Percentiles rank a stretch among this genome's conserved stretches.
These are phyloP conservation scores for Talaromyces sp. DNA, from an alignment of 2,329 filamentous ascomycete genomes.

Conservation along the genomic window DNA sequence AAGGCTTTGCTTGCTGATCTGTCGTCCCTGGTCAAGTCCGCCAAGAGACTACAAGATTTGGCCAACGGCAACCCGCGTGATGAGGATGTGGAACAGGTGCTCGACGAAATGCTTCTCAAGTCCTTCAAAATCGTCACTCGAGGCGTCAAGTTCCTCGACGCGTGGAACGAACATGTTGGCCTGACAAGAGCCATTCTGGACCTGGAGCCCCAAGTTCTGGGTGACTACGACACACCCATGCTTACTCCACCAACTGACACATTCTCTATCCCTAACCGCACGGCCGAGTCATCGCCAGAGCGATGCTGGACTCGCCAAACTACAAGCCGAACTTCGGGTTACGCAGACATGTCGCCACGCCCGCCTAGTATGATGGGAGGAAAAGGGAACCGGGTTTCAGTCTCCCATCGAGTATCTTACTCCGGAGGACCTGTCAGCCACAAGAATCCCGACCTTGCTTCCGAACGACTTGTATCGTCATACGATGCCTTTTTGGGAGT, in stretches of 20 bases:
- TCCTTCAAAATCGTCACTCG: conserved; percentile 92
- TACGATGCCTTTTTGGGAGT: conserved; percentile 88
- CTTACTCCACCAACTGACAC: conserved; percentile 36
- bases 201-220: conserved; percentile 23
- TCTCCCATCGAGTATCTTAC: conserved; percentile 72
- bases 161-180: conserved; percentile 61
- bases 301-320: conserved; percentile 27
- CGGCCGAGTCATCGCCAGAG: conserved; percentile 20
- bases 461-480: conserved; percentile 70
- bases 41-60: conserved; percentile 76
- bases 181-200: conserved; percentile 38
- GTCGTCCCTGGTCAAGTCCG: conserved; percentile 80
- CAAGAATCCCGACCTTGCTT: conserved; percentile 69
- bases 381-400: conserved; percentile 45
- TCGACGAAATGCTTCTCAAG: conserved; percentile 90
- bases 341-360: conserved; percentile 18
- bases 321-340: conserved; percentile 23
- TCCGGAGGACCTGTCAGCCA: conserved; percentile 60
- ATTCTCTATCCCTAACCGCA: conserved; percentile 22
- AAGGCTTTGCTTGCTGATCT: conserved; percentile 87
- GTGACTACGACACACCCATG: conserved; percentile 26
- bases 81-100: conserved; percentile 48
- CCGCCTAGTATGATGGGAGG: conserved; percentile 27
- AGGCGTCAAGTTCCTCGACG: conserved; percentile 82
- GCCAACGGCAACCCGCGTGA: conserved; percentile 46